Evolutionary conservation across 371 early-diverging fungal species (phyloP).

Genomic region (Haplosporangium sp.): DNA sequence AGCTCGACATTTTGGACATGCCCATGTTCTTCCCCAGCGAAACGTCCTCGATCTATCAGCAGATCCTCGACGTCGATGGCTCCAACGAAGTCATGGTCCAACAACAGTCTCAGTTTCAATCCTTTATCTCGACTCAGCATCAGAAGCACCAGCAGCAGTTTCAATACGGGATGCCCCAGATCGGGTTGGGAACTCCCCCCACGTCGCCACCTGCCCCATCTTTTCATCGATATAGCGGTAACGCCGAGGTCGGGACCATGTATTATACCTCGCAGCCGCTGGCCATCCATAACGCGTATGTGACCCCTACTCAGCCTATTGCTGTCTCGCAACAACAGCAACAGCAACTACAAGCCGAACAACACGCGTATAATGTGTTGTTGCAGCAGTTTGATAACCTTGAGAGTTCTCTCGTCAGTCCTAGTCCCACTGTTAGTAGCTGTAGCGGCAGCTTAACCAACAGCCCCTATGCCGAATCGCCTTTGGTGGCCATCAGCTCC

Average conservation of each 20-base stretch:
- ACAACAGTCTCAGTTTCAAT: conserved; percentile 12
- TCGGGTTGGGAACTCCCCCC: conserved; percentile 47
- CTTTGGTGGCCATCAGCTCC: conserved; percentile 23
- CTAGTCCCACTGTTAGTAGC: conserved; percentile 39
- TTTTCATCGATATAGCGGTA: conserved; percentile 26
- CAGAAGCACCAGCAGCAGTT: conserved; percentile 33
- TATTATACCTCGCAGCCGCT: conserved; percentile 28
- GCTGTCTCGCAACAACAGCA: conserved; percentile 13
- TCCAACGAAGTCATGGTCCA: conserved; percentile 14
- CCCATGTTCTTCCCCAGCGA: conserved; percentile 45
- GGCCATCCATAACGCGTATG: conserved; percentile 41
- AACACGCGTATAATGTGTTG: conserved; percentile 36
- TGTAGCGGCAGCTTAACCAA: conserved; percentile 41
- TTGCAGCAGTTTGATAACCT: conserved; percentile 50
- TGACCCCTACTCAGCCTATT: conserved; percentile 15
- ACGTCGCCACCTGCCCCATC: conserved; percentile 44
- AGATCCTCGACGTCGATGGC: conserved; percentile 31
- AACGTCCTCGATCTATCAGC: conserved; percentile 31
- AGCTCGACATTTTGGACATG: conserved; percentile 43
- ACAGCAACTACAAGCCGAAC: conserved; percentile 22
- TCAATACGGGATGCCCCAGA: conserved; percentile 24
- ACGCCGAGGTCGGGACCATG: conserved; percentile 23
- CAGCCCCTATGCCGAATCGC: conserved; percentile 39
- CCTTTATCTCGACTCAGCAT: conserved; percentile 14
- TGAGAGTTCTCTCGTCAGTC: conserved; percentile 48